Evolutionary conservation across 208 protist genomes (phyloP).

Genomic region (Leishmania tropica): DNA sequence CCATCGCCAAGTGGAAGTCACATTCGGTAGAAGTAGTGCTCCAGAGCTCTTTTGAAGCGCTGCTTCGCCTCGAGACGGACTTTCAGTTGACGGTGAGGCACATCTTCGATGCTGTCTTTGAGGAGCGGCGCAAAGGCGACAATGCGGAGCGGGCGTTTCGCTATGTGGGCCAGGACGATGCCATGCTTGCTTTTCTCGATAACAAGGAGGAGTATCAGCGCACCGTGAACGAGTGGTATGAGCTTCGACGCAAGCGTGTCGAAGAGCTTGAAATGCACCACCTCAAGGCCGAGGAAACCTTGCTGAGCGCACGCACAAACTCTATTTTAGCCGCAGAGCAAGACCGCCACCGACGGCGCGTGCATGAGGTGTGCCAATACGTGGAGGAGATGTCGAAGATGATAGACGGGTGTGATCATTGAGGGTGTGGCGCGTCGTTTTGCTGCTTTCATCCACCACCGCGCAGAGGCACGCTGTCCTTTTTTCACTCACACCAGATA

Average conservation of each 20-base stretch:
- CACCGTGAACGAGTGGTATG: conserved; percentile 78
- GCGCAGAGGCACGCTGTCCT: neutral
- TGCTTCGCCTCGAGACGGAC: conserved; percentile 78
- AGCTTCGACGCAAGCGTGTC: conserved; percentile 70
- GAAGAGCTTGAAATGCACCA: conserved; percentile 80
- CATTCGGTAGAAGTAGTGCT: conserved; percentile 79
- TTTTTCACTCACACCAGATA: neutral
- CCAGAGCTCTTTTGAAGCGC: conserved; percentile 73
- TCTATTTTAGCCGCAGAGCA: conserved; percentile 67
- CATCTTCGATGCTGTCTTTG: conserved; percentile 69
- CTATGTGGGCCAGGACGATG: conserved; percentile 37
- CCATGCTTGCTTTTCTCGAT: conserved; percentile 53
- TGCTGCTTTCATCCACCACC: neutral
- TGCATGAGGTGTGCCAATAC: conserved; percentile 77
- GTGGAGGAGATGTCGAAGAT: conserved; percentile 42
- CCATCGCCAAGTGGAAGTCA: conserved; percentile 74
- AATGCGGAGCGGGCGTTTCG: conserved; percentile 15
- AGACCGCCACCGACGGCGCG: conserved; percentile 56
- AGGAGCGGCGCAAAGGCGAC: conserved; percentile 67
- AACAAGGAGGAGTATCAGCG: conserved; percentile 87
- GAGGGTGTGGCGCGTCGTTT: neutral
- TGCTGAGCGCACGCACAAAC: conserved; percentile 47
- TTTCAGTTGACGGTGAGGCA: conserved; percentile 76
- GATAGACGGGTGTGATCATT: conserved; percentile 19
- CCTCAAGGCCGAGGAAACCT: conserved; percentile 67